Evolutionary conservation across 2,329 filamentous ascomycete species (phyloP), one percentile per base, ranked within the genome.

Genomic region (Biscogniauxia sp.): DNA sequence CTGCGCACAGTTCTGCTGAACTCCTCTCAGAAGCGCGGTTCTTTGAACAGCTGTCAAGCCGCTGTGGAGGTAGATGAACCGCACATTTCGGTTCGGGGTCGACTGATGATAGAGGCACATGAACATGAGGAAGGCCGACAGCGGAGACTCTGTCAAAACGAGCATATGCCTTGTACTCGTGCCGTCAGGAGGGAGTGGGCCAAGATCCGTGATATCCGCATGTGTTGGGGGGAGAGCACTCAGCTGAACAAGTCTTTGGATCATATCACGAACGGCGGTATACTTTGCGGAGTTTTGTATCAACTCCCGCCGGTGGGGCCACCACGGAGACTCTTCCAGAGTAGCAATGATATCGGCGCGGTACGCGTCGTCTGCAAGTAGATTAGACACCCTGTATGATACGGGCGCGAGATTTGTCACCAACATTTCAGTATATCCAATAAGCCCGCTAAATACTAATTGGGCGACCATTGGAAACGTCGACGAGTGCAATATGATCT

Each of bases 41-140:
- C 62, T 58, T 3, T 51, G 4, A 1, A 1, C 6, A 1, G 50
- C 6, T 37, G 32, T 4, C 32, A 37, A 37, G 1, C 56, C 59
- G 8, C 53, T 20, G 23, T 65, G 61, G 20, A 52, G 20, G 53
- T 63, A 65, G 6, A 63, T 9, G 19, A 60, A 55, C 1, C 54
- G 15, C 5, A 63, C 28, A 25, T 54, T 49, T 8, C 17, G 13
- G 2, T 25, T 26, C 1, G 3, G 1, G 11, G 51, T 2, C 23
- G 23, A 62, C 9, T 15, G 37, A 0, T 20, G 9, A 20, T 50
- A 60, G 8, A 65, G 59, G 2, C 57, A 17, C 61, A 65, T 61
- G 1, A 63, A 55, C 13, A 52, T 52, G 1, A 65, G 5, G 19
- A 63, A 61, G 1, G 63, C 52, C 1, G 63, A 58, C 9, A 60